These are phyloP conservation scores for Aristolochia californica DNA, from an alignment of 164 flowering plant species.

Conservation along the genomic window DNA sequence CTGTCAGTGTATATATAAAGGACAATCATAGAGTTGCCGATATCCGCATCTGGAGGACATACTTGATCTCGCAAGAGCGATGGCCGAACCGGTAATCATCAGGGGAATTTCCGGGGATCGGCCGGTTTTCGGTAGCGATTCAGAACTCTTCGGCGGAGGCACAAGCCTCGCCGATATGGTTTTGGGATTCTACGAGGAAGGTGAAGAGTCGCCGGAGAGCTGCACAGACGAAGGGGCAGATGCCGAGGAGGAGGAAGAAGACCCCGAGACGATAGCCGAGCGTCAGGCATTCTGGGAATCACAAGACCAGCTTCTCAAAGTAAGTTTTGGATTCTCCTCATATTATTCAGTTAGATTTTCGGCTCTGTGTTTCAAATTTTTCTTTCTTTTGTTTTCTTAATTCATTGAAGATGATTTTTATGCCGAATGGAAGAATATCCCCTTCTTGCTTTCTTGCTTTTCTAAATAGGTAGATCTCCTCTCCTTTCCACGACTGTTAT, in stretches of 20 bases:
- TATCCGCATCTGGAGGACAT: background rate
- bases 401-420: background rate
- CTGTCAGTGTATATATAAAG: background rate
- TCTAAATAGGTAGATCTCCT: too few species aligned
- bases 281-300: slow-evolving; percentile 18
- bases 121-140: too few species aligned
- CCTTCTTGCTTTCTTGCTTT: too few species aligned
- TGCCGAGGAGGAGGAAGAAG: slow-evolving; percentile 8
- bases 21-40: background rate
- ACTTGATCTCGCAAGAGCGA: background rate
- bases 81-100: slow-evolving; percentile 2
- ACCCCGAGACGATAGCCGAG: slow-evolving; percentile 6
- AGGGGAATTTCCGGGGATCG: slow-evolving; percentile 11
- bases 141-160: slow-evolving; percentile 9
- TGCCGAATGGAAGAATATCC: too few species aligned
- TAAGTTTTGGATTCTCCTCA: slow-evolving; percentile 4
- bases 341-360: background rate
- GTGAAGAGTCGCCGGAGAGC: slow-evolving; percentile 9
- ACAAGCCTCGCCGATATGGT: slow-evolving; percentile 30
- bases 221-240: slow-evolving; percentile 4
- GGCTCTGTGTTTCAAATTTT: background rate
- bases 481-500: too few species aligned
- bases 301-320: slow-evolving; percentile 19
- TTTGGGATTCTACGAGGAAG: slow-evolving; percentile 34
- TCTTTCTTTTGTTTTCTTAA: background rate